A percentile compares a stretch with the other conserved stretches of the same genome.
Conservation (phyloP, 2,329 filamentous ascomycete species). For the Phaeophleospora eucalypticola region DNA sequence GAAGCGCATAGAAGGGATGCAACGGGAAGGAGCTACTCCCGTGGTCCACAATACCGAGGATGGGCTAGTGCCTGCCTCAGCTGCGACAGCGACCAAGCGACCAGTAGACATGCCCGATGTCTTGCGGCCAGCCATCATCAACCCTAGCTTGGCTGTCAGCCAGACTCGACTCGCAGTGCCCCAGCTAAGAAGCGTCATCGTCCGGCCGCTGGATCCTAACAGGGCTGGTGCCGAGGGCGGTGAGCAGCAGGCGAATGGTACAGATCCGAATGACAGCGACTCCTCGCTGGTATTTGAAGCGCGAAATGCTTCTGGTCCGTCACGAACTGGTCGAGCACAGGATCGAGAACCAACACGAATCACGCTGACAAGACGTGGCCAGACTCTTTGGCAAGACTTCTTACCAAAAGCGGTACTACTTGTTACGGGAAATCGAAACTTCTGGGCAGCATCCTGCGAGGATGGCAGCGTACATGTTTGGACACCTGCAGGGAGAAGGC, state of each 20-base stretch:
- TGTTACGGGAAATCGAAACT: constrained; percentile 81
- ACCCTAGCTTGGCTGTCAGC: constrained; percentile 73
- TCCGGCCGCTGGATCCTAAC: constrained; percentile 72
- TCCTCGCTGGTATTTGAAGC: constrained; percentile 73
- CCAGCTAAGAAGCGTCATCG: constrained; percentile 75
- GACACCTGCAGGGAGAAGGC: constrained; percentile 83
- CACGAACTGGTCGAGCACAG: constrained; percentile 56
- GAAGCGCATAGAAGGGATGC: constrained; percentile 56
- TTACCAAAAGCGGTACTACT: constrained; percentile 82
- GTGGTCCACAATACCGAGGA: constrained; percentile 74
- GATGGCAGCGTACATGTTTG: constrained; percentile 87
- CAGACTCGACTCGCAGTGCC: constrained; percentile 85
- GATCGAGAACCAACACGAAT: constrained; percentile 79
- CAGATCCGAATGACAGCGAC: constrained; percentile 55
- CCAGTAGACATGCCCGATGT: constrained; percentile 64
- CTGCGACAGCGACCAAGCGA: constrained; percentile 50
- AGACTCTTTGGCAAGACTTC: constrained; percentile 88
- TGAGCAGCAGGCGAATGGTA: constrained; percentile 40
- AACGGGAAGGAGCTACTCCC: constrained; percentile 62
- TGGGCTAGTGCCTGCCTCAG: constrained; percentile 71
- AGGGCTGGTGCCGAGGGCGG: constrained; percentile 40
- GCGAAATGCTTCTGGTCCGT: constrained; percentile 66
- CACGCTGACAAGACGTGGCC: constrained; percentile 73
- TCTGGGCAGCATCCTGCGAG: constrained; percentile 91
- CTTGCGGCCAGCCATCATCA: constrained; percentile 80